Conservation (phyloP, 2,329 filamentous ascomycete species). For the Aspergillus viridinutans region DNA sequence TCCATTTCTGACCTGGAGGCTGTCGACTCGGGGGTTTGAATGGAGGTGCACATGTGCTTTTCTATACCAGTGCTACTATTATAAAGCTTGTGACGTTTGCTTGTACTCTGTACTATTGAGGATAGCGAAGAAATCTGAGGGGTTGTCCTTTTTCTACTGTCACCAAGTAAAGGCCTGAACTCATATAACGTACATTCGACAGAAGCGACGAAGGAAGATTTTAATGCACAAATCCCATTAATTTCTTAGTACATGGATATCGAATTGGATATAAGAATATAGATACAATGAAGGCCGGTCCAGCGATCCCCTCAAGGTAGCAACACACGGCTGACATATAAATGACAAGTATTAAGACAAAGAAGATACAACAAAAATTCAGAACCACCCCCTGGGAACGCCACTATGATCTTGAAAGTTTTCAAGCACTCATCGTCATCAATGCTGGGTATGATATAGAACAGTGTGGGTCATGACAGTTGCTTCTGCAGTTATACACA, state of each 20-base stretch:
- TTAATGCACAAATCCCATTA: slow-evolving; percentile 2
- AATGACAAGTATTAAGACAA: slow-evolving; percentile 2
- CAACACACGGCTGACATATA: slow-evolving; percentile 8
- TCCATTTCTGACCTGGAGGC: slow-evolving; percentile 14
- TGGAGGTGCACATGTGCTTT: slow-evolving; percentile 21
- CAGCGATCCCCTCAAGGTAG: slow-evolving; percentile 13
- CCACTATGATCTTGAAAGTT: slow-evolving; percentile 11
- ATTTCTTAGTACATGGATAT: slow-evolving; percentile 1
- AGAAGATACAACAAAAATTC: slow-evolving; percentile 2
- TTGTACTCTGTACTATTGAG: slow-evolving; percentile 19
- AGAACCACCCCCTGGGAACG: slow-evolving; percentile 14
- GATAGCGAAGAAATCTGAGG: slow-evolving; percentile 14
- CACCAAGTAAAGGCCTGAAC: not conserved
- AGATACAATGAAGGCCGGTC: slow-evolving; percentile 26
- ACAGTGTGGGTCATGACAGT: slow-evolving; percentile 1
- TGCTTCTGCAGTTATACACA: not conserved
- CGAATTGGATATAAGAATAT: slow-evolving; percentile 20
- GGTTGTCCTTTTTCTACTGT: slow-evolving; percentile 2
- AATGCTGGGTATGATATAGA: slow-evolving; percentile 14
- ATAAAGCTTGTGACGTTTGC: slow-evolving; percentile 18
- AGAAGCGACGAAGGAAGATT: not conserved
- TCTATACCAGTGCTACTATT: slow-evolving; percentile 22
- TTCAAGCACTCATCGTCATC: slow-evolving; percentile 12
- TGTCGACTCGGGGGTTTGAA: slow-evolving; percentile 6
- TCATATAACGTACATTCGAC: not conserved